Conservation (phyloP, 2,329 filamentous ascomycete species). For the Cercospora zeae-maydis region DNA sequence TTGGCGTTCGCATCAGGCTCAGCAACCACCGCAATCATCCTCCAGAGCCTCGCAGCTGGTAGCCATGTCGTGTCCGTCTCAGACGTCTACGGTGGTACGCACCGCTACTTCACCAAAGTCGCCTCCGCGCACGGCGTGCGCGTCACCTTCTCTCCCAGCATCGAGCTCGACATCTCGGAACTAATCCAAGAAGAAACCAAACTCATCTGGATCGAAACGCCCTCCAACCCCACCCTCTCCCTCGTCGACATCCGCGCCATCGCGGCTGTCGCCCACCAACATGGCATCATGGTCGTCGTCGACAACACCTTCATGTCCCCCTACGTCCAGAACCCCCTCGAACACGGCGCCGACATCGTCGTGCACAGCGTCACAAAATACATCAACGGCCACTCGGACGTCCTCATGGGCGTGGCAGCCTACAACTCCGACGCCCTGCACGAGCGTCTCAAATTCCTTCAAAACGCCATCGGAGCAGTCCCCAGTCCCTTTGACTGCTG, state of each 20-base stretch:
- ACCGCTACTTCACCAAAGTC: constrained; percentile 98
- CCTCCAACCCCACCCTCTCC: constrained; percentile 88
- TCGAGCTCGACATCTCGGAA: constrained; percentile 79
- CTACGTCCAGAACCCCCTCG: constrained; percentile 93
- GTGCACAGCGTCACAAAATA: constrained; percentile 98
- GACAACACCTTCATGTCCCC: constrained; percentile 98
- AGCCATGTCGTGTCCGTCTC: constrained; percentile 95
- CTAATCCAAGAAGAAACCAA: constrained; percentile 88
- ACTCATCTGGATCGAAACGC: constrained; percentile 94
- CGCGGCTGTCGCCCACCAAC: constrained; percentile 74
- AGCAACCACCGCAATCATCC: constrained; percentile 85
- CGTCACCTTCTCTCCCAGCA: constrained; percentile 89
- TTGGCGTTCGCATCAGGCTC: constrained; percentile 93
- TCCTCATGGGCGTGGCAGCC: constrained; percentile 94
- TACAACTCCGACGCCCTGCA: constrained; percentile 84
- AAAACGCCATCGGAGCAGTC: constrained; percentile 95
- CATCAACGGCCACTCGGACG: constrained; percentile 95
- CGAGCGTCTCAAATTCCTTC: constrained; percentile 78
- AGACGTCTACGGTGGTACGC: constrained; percentile 96
- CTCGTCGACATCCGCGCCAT: constrained; percentile 91
- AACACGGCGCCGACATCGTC: constrained; percentile 93
- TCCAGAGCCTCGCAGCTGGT: constrained; percentile 85
- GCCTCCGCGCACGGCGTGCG: constrained; percentile 89
- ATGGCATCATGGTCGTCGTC: constrained; percentile 92
- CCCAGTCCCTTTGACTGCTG: constrained; percentile 95